These are phyloP conservation scores for Podospora pseudocomata DNA, from an alignment of 495 filamentous ascomycete genomes.

Conservation along the genomic window DNA sequence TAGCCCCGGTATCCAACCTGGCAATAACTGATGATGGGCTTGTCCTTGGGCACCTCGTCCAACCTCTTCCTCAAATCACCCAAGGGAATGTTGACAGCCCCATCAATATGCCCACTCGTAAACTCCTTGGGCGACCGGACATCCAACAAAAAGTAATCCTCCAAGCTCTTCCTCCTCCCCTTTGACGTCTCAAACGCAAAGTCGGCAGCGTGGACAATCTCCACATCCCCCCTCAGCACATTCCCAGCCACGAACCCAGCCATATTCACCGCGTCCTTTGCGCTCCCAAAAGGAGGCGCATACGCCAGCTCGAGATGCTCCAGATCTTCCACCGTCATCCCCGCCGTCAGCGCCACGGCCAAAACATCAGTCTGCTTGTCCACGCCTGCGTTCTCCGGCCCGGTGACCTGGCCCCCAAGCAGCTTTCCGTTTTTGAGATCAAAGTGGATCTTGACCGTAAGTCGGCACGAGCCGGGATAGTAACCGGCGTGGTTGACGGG, in stretches of 20 bases:
- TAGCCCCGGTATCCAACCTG: conserved; percentile 30
- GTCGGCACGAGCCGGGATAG: conserved; percentile 30
- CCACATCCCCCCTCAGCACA: conserved; percentile 29
- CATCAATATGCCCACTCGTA: conserved; percentile 20
- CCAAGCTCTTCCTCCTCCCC: conserved; percentile 9
- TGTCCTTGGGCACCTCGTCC: conserved; percentile 19
- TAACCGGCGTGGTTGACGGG: conserved; percentile 34
- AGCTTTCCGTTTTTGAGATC: conserved; percentile 19
- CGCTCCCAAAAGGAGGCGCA: conserved; percentile 33
- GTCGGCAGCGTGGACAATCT: conserved; percentile 29
- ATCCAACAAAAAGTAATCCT: conserved; percentile 25
- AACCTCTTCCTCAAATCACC: conserved; percentile 23
- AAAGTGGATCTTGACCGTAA: conserved; percentile 31
- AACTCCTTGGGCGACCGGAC: conserved; percentile 28
- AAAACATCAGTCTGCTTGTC: conserved; percentile 36
- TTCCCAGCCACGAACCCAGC: conserved; percentile 31
- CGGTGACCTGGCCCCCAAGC: conserved; percentile 30
- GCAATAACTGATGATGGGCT: conserved; percentile 24
- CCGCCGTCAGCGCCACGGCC: conserved; percentile 28
- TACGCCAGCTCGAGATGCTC: conserved; percentile 35
- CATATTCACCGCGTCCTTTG: conserved; percentile 39
- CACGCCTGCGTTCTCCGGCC: conserved; percentile 18
- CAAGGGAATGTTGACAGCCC: conserved; percentile 25
- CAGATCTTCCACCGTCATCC: conserved; percentile 33
- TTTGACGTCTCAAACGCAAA: conserved; percentile 11